Percentiles rank a stretch among this genome's conserved stretches.
phyloP scores from a whole-genome alignment of 306 rosid genomes.

The Cicer arietinum region DNA sequence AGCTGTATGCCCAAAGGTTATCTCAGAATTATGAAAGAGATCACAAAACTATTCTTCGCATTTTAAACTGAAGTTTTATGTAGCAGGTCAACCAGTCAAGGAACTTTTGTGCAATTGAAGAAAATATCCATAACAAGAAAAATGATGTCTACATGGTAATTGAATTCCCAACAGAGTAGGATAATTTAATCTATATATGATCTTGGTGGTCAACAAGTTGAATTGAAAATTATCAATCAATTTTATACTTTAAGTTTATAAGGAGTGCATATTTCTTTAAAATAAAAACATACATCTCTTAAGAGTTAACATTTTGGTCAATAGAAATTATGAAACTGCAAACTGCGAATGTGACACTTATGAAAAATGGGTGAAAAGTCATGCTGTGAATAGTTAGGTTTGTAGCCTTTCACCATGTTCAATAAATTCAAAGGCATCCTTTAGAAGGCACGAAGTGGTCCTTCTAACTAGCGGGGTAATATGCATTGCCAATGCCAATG shows the following conservation, averaged over 20 bases:
- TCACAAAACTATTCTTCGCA: neutral
- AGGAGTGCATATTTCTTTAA: conserved; percentile 4
- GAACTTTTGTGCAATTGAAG: conserved; percentile 7
- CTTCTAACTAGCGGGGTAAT: conserved; percentile 20
- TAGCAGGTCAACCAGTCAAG: conserved; percentile 30
- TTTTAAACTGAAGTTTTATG: conserved; percentile 28
- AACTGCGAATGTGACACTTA: neutral
- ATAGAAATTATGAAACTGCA: conserved; percentile 3
- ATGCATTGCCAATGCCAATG: conserved; percentile 24
- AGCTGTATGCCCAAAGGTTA: conserved; percentile 50
- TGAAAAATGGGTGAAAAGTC: conserved; percentile 26
- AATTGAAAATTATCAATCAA: conserved; percentile 24
- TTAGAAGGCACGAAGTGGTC: conserved; percentile 9
- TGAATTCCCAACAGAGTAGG: conserved; percentile 1
- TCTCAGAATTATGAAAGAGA: conserved; percentile 35
- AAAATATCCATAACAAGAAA: conserved; percentile 23
- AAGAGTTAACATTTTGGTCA: conserved; percentile 17
- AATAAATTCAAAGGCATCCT: conserved; percentile 14
- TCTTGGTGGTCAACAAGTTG: conserved; percentile 29
- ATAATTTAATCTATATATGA: neutral
- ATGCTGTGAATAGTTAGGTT: neutral
- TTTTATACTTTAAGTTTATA: neutral
- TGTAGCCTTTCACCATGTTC: conserved; percentile 2
- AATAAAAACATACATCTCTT: conserved; percentile 9
- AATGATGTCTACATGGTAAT: neutral